Percentiles rank a stretch among this genome's conserved stretches.
These are phyloP conservation scores for Fraxinus baroniana DNA, from an alignment of 305 asterid genomes.

Conservation along the genomic window DNA sequence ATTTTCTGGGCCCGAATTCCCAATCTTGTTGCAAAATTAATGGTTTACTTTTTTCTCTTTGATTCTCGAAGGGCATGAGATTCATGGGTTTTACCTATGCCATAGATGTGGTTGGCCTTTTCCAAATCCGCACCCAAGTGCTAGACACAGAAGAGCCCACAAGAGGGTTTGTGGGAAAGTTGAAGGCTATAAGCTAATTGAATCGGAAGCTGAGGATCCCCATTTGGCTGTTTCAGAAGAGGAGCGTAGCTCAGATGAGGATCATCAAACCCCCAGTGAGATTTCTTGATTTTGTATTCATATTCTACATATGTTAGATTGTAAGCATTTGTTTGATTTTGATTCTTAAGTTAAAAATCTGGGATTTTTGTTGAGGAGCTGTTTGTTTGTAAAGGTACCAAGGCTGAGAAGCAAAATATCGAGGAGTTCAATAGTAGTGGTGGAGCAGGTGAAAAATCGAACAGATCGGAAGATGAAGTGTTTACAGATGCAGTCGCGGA, in stretches of 20 bases:
- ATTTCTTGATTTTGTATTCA: constrained; percentile 6
- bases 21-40: constrained; percentile 4
- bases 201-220: constrained; percentile 29
- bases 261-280: constrained; percentile 61
- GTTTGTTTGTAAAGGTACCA: constrained; percentile 50
- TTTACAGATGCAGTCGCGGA: constrained; percentile 76
- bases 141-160: constrained; percentile 88
- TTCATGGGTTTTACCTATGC: constrained; percentile 62
- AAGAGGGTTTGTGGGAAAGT: constrained; percentile 72
- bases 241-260: constrained; percentile 57
- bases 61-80: constrained; percentile 57
- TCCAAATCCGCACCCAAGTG: constrained; percentile 88
- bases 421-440: constrained; percentile 37
- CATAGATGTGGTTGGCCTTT: constrained; percentile 94
- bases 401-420: constrained; percentile 29
- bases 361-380: background rate
- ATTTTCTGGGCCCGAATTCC: background rate
- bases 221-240: constrained; percentile 43
- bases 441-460: constrained; percentile 41
- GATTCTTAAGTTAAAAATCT: background rate
- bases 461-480: constrained; percentile 51
- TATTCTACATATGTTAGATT: background rate
- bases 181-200: constrained; percentile 59
- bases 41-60: constrained; percentile 5
- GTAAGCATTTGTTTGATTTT: background rate